Base-by-base conservation (phyloP, 2,329 filamentous ascomycete species). In the Calonectria ilicicola region DNA sequence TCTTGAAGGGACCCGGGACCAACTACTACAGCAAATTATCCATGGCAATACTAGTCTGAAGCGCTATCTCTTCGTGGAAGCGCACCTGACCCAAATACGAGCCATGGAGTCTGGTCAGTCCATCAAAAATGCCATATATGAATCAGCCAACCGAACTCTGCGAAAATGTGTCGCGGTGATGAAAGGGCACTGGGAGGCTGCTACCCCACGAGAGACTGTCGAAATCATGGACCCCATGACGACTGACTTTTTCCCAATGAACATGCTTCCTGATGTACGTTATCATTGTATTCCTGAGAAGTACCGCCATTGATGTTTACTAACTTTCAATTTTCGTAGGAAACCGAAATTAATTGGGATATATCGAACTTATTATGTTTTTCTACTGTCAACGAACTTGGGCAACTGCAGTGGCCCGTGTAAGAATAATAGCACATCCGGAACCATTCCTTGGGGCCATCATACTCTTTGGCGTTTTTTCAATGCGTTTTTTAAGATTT, bases 301-400 rank as follows among this genome's bases (percentile, higher is more conserved):
- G n/a, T n/a, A n/a, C n/a, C n/a, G n/a, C n/a, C 19, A n/a, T 38
- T 26, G 15, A 3, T 14, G 15, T 14, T 58, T 44, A 47, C 72
- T 79, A 49, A 80, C 46, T 49, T 17, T 17, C 3, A 8, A 38
- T 40, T 17, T 9, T 29, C 29, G 3, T 5, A 79, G 78, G 78
- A 76, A n/a, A 78, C 71, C 12, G 70, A 76, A 9, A 75, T 76
- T 63, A 73, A 79, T 23, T 79, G 78, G 78, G 78, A 80, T 21
- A 78, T 79, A 69, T 76, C 78, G 7, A 78, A 75, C 26, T 73
- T 79, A 14, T 72, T 79, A 2, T 78, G 77, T 2, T 74, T 79
- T 15, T 74, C 78, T 29, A 65, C 62, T 5, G 27, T 67, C 26
- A 72, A 68, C 14, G 71, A 69, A 27, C 42, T 65, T 51, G 65